Evolutionary conservation across 352 stramenopile species (phyloP).

Genomic region (Thalassiosira exigua): DNA sequence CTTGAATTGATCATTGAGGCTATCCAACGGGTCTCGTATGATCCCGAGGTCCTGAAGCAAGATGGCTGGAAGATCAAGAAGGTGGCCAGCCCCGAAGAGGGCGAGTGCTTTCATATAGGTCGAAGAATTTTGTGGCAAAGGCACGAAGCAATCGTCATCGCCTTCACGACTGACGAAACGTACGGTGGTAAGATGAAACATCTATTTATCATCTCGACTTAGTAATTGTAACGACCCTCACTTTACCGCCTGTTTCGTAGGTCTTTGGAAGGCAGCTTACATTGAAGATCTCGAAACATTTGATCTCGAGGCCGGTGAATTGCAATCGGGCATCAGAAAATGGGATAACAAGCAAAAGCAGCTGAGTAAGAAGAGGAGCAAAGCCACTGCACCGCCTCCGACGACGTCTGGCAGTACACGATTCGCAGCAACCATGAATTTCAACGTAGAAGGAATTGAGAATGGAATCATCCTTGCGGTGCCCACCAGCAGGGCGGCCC

Average conservation of each 20-base stretch:
- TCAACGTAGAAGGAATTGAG: slow-evolving; percentile 81
- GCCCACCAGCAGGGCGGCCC: slow-evolving; percentile 57
- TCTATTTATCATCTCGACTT: neutral
- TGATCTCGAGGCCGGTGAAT: slow-evolving; percentile 81
- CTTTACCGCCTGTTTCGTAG: neutral
- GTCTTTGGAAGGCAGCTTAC: slow-evolving; percentile 83
- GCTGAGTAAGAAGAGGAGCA: slow-evolving; percentile 32
- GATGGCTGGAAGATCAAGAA: slow-evolving; percentile 83
- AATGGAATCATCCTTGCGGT: slow-evolving; percentile 81
- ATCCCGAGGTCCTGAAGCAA: slow-evolving; percentile 77
- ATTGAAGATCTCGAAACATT: slow-evolving; percentile 80
- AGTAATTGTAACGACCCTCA: neutral
- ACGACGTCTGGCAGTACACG: slow-evolving; percentile 48
- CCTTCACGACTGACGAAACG: slow-evolving; percentile 78
- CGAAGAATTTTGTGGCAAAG: slow-evolving; percentile 74
- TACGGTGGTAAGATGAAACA: slow-evolving; percentile 52
- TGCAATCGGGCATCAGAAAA: slow-evolving; percentile 71
- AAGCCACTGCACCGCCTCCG: neutral
- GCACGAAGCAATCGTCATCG: slow-evolving; percentile 80
- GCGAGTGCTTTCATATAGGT: slow-evolving; percentile 75
- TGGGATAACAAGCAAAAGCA: slow-evolving; percentile 70
- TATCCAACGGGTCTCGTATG: slow-evolving; percentile 69
- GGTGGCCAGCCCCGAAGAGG: slow-evolving; percentile 61
- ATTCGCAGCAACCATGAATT: slow-evolving; percentile 62
- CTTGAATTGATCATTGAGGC: slow-evolving; percentile 66